Evolutionary conservation across 352 stramenopile species (phyloP).

Genomic region (Phytophthora sansomeana): DNA sequence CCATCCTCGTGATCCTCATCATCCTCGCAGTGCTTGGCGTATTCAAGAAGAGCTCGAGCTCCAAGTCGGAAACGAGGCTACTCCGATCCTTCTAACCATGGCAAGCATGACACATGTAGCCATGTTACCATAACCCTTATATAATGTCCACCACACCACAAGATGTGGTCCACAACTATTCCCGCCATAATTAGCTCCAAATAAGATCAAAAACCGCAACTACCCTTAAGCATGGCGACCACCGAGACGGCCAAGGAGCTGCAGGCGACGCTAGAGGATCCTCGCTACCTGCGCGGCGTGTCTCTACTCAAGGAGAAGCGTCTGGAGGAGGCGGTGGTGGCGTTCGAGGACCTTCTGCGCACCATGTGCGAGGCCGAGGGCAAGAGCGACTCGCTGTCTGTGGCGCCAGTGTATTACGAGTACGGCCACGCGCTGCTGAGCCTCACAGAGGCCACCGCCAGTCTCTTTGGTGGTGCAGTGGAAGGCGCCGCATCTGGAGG

Average conservation of each 20-base stretch:
- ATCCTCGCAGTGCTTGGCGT: constrained; percentile 76
- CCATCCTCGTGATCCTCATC: constrained; percentile 78
- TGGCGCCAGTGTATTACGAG: constrained; percentile 84
- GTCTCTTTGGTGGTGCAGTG: constrained; percentile 60
- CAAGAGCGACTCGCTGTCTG: constrained; percentile 66
- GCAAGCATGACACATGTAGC: constrained; percentile 19
- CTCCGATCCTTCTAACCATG: constrained; percentile 24
- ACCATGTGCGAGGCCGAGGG: constrained; percentile 85
- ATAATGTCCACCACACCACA: constrained; percentile 9
- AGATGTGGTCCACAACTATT: too few species aligned
- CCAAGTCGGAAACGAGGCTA: constrained; percentile 14
- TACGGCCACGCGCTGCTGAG: constrained; percentile 85
- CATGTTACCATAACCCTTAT: constrained; percentile 20
- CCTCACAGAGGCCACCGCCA: constrained; percentile 72
- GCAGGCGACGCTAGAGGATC: constrained; percentile 71
- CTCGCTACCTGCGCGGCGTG: constrained; percentile 76
- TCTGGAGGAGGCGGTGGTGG: constrained; percentile 79
- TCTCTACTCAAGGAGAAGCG: constrained; percentile 83
- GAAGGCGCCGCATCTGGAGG: constrained; percentile 17
- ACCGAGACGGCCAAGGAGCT: constrained; percentile 29
- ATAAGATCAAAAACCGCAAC: too few species aligned
- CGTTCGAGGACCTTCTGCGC: constrained; percentile 80
- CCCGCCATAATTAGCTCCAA: too few species aligned
- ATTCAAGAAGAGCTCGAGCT: constrained; percentile 73
- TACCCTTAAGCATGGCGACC: constrained; percentile 15